Evolutionary conservation across 2,329 filamentous ascomycete genomes (phyloP).

Genomic region (Chaetomium globosum): DNA sequence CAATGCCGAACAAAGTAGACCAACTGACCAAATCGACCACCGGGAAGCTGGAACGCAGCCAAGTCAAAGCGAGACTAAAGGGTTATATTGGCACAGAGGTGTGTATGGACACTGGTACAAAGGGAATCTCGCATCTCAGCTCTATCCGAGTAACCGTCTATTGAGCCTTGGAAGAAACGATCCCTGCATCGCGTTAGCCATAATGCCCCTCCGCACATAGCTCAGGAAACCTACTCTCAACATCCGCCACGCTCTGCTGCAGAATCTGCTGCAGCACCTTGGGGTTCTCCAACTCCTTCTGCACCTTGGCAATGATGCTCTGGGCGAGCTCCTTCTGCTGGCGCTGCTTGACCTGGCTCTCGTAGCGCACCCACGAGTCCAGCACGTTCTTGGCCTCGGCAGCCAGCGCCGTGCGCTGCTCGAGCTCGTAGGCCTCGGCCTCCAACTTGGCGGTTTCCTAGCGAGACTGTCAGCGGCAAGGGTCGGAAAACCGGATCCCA

Average conservation of each 20-base stretch:
- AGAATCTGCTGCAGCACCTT: slow-evolving; percentile 97
- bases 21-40: neutral
- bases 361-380: slow-evolving; percentile 98
- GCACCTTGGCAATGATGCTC: slow-evolving; percentile 92
- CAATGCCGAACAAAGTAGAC: neutral
- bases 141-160: slow-evolving; percentile 49
- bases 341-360: slow-evolving; percentile 97
- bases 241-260: slow-evolving; percentile 91
- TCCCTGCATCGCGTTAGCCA: slow-evolving; percentile 54
- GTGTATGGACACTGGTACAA: slow-evolving; percentile 60
- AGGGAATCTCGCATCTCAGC: slow-evolving; percentile 50
- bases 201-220: slow-evolving; percentile 30
- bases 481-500: neutral
- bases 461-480: slow-evolving; percentile 28
- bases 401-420: slow-evolving; percentile 92
- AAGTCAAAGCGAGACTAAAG: slow-evolving; percentile 15
- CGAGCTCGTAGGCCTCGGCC: slow-evolving; percentile 92
- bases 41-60: neutral
- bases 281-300: slow-evolving; percentile 98
- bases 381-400: slow-evolving; percentile 92
- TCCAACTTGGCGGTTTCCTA: slow-evolving; percentile 97
- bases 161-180: slow-evolving; percentile 65
- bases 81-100: slow-evolving; percentile 57
- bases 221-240: slow-evolving; percentile 72
- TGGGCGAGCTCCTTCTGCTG: slow-evolving; percentile 96